These are phyloP conservation scores for Microcera coccophila DNA, from an alignment of 2,329 filamentous ascomycete species.

Conservation along the genomic window DNA sequence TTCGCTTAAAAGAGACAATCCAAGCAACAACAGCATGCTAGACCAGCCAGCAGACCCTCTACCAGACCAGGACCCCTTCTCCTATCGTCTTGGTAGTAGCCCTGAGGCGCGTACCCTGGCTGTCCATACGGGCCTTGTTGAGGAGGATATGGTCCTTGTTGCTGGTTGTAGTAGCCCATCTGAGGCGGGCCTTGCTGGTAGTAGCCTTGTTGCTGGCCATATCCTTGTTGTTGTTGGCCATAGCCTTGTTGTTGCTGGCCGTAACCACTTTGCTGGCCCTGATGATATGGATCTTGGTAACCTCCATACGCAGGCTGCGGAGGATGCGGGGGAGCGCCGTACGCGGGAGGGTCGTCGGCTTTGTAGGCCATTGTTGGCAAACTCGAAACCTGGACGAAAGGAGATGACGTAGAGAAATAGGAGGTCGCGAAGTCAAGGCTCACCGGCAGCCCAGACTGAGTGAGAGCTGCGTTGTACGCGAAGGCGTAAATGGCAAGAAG, in stretches of 20 bases:
- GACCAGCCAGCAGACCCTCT: slow-evolving; percentile 45
- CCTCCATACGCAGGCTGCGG: slow-evolving; percentile 45
- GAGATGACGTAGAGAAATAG: not conserved
- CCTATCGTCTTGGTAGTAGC: slow-evolving; percentile 36
- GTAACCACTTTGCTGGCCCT: slow-evolving; percentile 24
- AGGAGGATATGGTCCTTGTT: slow-evolving; percentile 9
- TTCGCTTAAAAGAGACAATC: slow-evolving; percentile 51
- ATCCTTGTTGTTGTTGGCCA: too few relatives aligned
- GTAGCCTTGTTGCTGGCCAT: slow-evolving; percentile 31
- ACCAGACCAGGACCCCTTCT: slow-evolving; percentile 37
- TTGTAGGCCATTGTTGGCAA: slow-evolving; percentile 33
- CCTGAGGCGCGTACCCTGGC: slow-evolving; percentile 32
- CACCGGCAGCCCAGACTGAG: not conserved
- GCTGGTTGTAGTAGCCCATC: slow-evolving; percentile 30
- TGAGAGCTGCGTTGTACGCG: too few relatives aligned
- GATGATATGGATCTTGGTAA: slow-evolving; percentile 34
- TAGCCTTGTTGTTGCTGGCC: too few relatives aligned
- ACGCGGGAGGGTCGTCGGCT: slow-evolving; percentile 48
- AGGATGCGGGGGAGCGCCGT: slow-evolving; percentile 37
- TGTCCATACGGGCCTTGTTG: not conserved
- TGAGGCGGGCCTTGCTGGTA: slow-evolving; percentile 28
- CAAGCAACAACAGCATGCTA: slow-evolving; percentile 58
- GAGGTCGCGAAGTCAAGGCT: not conserved
- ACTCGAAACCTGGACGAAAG: slow-evolving; percentile 5
- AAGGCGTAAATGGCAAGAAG: slow-evolving; percentile 3